These are phyloP conservation scores for Rhizophagus clarus DNA, from an alignment of 192 early-diverging fungal genomes.

Conservation along the genomic window DNA sequence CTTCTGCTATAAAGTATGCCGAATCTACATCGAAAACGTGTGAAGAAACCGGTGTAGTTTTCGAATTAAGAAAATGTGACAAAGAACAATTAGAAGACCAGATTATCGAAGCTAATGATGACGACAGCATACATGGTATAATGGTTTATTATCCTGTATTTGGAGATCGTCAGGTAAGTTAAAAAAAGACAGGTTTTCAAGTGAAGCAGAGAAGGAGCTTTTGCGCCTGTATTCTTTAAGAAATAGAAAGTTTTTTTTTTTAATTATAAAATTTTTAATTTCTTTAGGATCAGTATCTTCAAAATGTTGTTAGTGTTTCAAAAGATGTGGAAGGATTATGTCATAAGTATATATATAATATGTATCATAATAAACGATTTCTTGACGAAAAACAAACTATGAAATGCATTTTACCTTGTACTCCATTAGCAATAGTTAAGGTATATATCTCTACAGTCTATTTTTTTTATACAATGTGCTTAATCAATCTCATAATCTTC, in stretches of 20 bases:
- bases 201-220: no score
- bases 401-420: conserved; percentile 98
- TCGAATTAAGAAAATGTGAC: conserved; percentile 84
- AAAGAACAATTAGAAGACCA: conserved; percentile 83
- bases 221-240: neutral
- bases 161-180: conserved; percentile 78
- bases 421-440: conserved; percentile 96
- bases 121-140: conserved; percentile 85
- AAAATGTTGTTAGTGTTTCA: conserved; percentile 81
- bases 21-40: conserved; percentile 96
- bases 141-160: conserved; percentile 99
- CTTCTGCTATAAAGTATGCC: conserved; percentile 89
- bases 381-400: conserved; percentile 78
- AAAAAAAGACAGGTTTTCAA: no score
- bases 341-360: conserved; percentile 92
- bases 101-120: conserved; percentile 88
- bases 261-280: conserved; percentile 1
- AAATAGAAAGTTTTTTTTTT: neutral
- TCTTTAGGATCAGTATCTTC: conserved; percentile 84
- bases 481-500: no score
- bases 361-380: conserved; percentile 95
- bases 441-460: conserved; percentile 36
- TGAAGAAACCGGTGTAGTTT: conserved; percentile 84
- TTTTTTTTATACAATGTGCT: no score
- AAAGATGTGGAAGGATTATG: conserved; percentile 99